phyloP scores from a whole-genome alignment of 192 early-diverging fungal species.

The Lobosporangium transversale region DNA sequence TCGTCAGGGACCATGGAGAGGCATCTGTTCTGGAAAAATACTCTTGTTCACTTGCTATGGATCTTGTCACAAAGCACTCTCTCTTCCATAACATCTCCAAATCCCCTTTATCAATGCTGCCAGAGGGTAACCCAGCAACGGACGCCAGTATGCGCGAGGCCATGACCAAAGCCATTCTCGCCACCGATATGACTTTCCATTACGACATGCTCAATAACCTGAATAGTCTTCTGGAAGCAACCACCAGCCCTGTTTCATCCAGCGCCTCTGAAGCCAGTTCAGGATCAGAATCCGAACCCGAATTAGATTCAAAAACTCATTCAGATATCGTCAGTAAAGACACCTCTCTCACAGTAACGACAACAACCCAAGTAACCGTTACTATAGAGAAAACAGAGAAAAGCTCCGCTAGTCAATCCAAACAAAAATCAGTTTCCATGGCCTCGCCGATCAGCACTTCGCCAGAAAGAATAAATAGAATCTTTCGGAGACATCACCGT shows the following conservation, averaged over 20 bases:
- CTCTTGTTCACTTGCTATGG: constrained; percentile 82
- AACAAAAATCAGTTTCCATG: constrained; percentile 10
- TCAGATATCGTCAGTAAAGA: neutral
- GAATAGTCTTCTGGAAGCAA: constrained; percentile 52
- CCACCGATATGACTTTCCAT: constrained; percentile 93
- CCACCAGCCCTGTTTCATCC: constrained; percentile 27
- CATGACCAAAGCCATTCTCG: constrained; percentile 80
- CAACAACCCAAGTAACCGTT: neutral
- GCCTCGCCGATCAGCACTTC: constrained; percentile 17
- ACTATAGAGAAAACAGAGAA: neutral
- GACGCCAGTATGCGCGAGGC: constrained; percentile 55
- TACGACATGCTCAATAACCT: constrained; percentile 72
- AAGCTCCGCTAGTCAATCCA: neutral
- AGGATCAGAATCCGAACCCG: constrained; percentile 18
- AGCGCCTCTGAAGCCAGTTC: constrained; percentile 24
- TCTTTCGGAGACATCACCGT: neutral
- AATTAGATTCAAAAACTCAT: too few species aligned
- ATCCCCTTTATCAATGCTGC: constrained; percentile 45
- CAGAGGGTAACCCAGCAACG: constrained; percentile 60
- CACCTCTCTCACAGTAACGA: neutral
- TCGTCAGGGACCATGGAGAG: constrained; percentile 78
- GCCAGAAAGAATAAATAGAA: neutral
- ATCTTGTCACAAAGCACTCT: constrained; percentile 78
- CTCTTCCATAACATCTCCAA: constrained; percentile 69
- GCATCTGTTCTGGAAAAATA: constrained; percentile 90